These are phyloP conservation scores for Erythrobasidium yunnanense DNA, from an alignment of 768 basidiomycete genomes.

Conservation along the genomic window DNA sequence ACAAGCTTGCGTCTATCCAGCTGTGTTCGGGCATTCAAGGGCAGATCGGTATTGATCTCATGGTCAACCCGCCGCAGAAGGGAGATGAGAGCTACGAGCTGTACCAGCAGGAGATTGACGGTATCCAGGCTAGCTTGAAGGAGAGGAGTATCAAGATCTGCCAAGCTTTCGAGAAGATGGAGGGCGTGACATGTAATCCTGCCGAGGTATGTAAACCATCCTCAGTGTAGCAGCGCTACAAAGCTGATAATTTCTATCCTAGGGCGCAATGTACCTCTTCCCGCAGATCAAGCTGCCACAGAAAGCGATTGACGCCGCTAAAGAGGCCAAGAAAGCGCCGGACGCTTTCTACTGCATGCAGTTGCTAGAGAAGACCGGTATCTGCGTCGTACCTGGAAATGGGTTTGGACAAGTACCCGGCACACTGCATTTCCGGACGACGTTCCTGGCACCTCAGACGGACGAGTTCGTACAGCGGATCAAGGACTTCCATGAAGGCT, in stretches of 20 bases:
- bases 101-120: slow-evolving; percentile 73
- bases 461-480: slow-evolving; percentile 82
- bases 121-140: slow-evolving; percentile 64
- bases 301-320: slow-evolving; percentile 63
- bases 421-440: slow-evolving; percentile 81
- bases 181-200: slow-evolving; percentile 80
- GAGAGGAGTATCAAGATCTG: slow-evolving; percentile 63
- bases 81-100: slow-evolving; percentile 64
- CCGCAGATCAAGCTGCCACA: slow-evolving; percentile 66
- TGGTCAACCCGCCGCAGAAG: slow-evolving; percentile 75
- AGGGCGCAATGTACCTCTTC: slow-evolving; percentile 89
- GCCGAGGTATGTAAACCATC: slow-evolving; percentile 46
- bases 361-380: slow-evolving; percentile 76
- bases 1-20: slow-evolving; percentile 88
- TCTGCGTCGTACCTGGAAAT: slow-evolving; percentile 84
- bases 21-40: slow-evolving; percentile 83
- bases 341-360: slow-evolving; percentile 80
- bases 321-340: slow-evolving; percentile 60
- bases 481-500: slow-evolving; percentile 60
- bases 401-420: slow-evolving; percentile 90
- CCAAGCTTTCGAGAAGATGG: slow-evolving; percentile 62
- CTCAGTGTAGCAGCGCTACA: too few species aligned
- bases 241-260: slow-evolving; percentile 39
- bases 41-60: slow-evolving; percentile 84
- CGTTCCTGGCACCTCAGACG: slow-evolving; percentile 85